Evolutionary conservation across 164 flowering plant genomes (phyloP), one percentile per base, ranked within the genome.

Genomic region (Cinnamomum micranthum): DNA sequence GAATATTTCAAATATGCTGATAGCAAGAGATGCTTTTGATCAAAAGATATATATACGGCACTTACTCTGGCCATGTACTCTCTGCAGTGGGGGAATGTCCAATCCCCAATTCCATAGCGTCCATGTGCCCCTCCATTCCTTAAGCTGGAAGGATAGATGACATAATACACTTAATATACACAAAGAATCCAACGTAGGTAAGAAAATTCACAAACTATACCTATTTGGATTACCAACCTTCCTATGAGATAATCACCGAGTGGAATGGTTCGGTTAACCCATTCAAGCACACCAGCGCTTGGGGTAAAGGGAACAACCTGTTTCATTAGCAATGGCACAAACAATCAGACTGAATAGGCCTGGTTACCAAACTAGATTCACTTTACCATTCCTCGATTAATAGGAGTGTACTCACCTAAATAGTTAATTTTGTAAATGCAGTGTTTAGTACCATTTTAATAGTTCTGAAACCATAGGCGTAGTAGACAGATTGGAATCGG

Each of bases 261-360:
- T 68, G 99, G 99, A 65, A 94, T 76, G 50, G 99, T 96, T 64
- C 98, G 97, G 84, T 91, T 82, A 50, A 96, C 99, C 99, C 99
- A 96, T 83, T 96, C 99, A 81, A 93, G 92, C 70, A 96, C 95
- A 75, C 99, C 99, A 78, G 99, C 99, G 90, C 99, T 96, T 9
- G 99, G 99, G 71, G 99, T 93, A 80, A 96, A 96, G 63, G 99
- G 98, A 79, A 96, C 91, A 71, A 96, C 99, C 99, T 96, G 82
- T 78, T 77, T 58, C 81, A 83, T 71, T 10, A 76, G 69, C 4
- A 75, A 68, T 35, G 24, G 35, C 2, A 55, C 64, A 71, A 50
- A 66, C 28, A 55, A 55, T 33, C 31, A 60, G 22, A 72, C 15
- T 11, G 28, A 72, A 20, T 59, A 24, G 67, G 67, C 15, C 67